phyloP scores from a whole-genome alignment of 192 early-diverging fungal genomes.

The Coemansia sp. region DNA sequence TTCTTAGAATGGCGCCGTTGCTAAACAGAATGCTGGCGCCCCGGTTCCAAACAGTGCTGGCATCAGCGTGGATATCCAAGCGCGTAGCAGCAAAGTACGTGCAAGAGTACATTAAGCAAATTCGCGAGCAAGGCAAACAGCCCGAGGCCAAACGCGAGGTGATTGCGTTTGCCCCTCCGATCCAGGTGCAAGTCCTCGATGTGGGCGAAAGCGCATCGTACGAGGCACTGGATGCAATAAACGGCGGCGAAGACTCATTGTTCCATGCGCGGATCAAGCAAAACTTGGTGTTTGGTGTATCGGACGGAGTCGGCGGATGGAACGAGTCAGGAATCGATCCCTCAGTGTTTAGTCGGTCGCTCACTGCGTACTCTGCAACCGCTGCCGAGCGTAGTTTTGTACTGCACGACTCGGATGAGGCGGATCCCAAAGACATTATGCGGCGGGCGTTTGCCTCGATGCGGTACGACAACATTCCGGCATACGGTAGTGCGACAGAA shows the following conservation, averaged over 20 bases:
- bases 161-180: slow-evolving; percentile 39
- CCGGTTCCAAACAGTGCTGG: slow-evolving; percentile 43
- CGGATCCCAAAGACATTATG: slow-evolving; percentile 47
- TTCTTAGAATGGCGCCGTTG: slow-evolving; percentile 4
- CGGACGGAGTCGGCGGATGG: slow-evolving; percentile 55
- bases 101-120: slow-evolving; percentile 35
- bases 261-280: slow-evolving; percentile 46
- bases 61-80: slow-evolving; percentile 56
- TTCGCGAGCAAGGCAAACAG: slow-evolving; percentile 14
- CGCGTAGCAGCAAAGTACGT: slow-evolving; percentile 45
- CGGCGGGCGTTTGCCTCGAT: slow-evolving; percentile 45
- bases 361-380: slow-evolving; percentile 40
- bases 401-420: slow-evolving; percentile 49
- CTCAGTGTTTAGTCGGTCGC: slow-evolving; percentile 47
- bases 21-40: slow-evolving; percentile 28
- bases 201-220: slow-evolving; percentile 13
- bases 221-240: slow-evolving; percentile 42
- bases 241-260: slow-evolving; percentile 52
- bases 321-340: slow-evolving; percentile 52
- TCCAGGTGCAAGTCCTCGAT: slow-evolving; percentile 48
- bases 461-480: slow-evolving; percentile 34
- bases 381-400: slow-evolving; percentile 29
- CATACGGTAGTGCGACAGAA: slow-evolving; percentile 46
- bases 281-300: slow-evolving; percentile 48
- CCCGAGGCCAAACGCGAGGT: slow-evolving; percentile 6